phyloP scores from a whole-genome alignment of 2,329 filamentous ascomycete genomes.

The Helminthosporium solani region DNA sequence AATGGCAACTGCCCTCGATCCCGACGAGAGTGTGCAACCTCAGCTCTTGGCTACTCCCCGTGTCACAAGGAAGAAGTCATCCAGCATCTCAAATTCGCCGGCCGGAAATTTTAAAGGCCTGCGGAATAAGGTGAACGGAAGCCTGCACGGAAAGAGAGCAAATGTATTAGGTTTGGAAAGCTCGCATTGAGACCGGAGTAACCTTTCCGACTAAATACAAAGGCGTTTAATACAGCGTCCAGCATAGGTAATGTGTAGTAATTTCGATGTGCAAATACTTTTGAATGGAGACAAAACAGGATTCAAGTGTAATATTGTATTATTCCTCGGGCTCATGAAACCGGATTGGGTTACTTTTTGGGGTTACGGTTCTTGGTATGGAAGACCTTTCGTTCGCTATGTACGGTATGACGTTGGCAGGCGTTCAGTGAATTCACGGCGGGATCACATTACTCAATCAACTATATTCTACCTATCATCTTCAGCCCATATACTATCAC shows the following conservation, averaged over 20 bases:
- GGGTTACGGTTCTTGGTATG: background rate
- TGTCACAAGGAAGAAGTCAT: constrained; percentile 46
- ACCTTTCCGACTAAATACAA: constrained; percentile 12
- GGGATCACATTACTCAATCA: constrained; percentile 28
- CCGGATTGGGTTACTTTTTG: background rate
- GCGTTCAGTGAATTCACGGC: constrained; percentile 17
- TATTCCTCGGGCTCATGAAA: background rate
- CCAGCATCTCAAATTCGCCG: constrained; percentile 39
- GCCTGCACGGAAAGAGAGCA: constrained; percentile 48
- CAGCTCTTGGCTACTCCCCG: constrained; percentile 39
- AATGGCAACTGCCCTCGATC: constrained; percentile 16
- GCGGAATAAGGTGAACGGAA: constrained; percentile 48
- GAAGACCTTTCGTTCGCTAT: constrained; percentile 21
- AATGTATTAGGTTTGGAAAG: constrained; percentile 50
- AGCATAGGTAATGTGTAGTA: constrained; percentile 39
- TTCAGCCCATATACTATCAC: no score
- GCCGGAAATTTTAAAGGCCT: constrained; percentile 47
- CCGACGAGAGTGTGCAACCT: constrained; percentile 26
- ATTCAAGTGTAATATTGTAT: constrained; percentile 20
- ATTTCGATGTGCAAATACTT: constrained; percentile 15
- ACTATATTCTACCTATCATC: constrained; percentile 6
- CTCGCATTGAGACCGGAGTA: constrained; percentile 33
- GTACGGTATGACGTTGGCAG: constrained; percentile 21
- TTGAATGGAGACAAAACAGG: background rate
- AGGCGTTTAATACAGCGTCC: constrained; percentile 6